Evolutionary conservation across 208 protist species (phyloP), one percentile per base, ranked within the genome.

Genomic region (Wallacemonas collosoma): DNA sequence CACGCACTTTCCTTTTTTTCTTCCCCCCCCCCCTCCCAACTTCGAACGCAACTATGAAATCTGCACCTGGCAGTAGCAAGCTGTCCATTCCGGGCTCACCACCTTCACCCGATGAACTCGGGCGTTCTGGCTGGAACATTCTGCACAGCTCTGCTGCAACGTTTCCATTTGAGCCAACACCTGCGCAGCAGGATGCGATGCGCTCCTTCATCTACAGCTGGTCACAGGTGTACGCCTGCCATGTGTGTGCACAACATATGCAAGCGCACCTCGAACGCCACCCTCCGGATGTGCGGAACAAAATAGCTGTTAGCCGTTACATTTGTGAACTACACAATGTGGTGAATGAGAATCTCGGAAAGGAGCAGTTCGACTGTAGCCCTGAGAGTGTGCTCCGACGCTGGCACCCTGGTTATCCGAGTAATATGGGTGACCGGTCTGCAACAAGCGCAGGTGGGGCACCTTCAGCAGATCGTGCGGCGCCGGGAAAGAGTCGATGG

Each of bases 321-420:
- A 70, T 95, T 17, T 97, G 93, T 76, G 85, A 94, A 76, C 77
- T 96, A 54, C 93, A 97, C 79, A 97, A 97, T 77, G 72, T 80
- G n/a, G 93, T 97, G 8, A 97, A 90, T 60, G 79, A 84, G 56
- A 85, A 81, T 40, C 53, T 95, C 1, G 86, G 84, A 40, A 97
- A 97, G 62, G 64, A 79, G 40, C 11, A 72, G 39, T 95, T 88
- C 67, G 82, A 93, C 76, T 97, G 93, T 71, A 73, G 91, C 40
- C 85, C 88, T 7, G 82, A 86, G 51, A 79, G 76, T 67, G 79
- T 97, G 43, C 86, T 97, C 43, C 48, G 72, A 14, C 85, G 90
- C 41, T 97, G 93, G 93, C 93, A 97, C 75, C 93, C 93, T 12
- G 87, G 80, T 7, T 97, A 92, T 75, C 93, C 93, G 3, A 75